Evolutionary conservation across 306 rosid genomes (phyloP).

Genomic region (Cucurbita moschata): DNA sequence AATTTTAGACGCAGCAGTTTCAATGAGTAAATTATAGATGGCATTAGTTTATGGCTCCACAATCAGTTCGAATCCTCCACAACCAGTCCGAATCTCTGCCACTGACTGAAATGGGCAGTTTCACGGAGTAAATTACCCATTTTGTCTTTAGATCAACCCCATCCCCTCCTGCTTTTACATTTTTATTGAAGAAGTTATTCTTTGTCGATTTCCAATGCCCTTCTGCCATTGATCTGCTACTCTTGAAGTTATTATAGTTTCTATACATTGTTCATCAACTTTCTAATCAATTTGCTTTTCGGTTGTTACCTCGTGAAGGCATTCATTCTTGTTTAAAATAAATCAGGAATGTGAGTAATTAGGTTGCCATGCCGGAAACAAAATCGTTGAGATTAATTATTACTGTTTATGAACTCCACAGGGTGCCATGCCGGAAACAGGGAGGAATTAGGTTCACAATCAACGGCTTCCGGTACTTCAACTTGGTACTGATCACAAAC

Average conservation of each 20-base stretch:
- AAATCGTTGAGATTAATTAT: background rate
- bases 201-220: background rate
- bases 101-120: background rate
- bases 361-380: too few species aligned
- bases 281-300: background rate
- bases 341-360: too few species aligned
- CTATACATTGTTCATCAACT: background rate
- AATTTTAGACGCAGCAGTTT: too few species aligned
- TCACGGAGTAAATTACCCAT: background rate
- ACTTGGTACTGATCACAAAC: constrained; percentile 60
- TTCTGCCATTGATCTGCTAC: too few species aligned
- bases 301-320: background rate
- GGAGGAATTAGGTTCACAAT: constrained; percentile 81
- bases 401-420: background rate
- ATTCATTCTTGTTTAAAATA: too few species aligned
- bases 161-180: background rate
- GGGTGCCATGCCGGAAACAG: constrained; percentile 50
- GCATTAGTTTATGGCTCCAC: background rate
- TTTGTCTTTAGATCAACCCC: background rate
- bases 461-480: constrained; percentile 69
- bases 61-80: background rate
- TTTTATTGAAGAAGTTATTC: background rate
- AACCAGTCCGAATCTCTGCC: background rate
- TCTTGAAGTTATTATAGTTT: background rate
- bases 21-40: too few species aligned